Percentiles rank a stretch among this genome's conserved stretches.
Evolutionary conservation across 805 yeast species (phyloP).

Genomic region (Sugiyamaella chiloensis): DNA sequence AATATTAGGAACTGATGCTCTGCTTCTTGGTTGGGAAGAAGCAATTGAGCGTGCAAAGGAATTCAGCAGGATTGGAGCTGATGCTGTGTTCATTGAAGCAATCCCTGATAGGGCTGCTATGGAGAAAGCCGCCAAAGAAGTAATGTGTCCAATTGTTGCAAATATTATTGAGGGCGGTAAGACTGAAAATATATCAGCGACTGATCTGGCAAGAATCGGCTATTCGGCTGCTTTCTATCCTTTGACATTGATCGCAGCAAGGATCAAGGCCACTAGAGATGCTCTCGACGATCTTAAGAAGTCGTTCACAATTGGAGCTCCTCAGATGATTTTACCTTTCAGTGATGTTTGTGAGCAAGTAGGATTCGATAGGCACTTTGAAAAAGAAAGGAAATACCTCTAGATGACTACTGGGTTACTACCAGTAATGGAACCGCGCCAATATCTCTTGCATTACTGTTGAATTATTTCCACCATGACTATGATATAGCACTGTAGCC

Average conservation of each 20-base stretch:
- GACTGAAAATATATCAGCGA: conserved; percentile 14
- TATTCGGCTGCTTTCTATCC: conserved; percentile 16
- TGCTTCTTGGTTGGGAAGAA: conserved; percentile 13
- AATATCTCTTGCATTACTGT: no score
- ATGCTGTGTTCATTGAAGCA: conserved; percentile 16
- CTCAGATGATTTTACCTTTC: conserved; percentile 12
- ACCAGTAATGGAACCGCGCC: no score
- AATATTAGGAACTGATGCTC: conserved; percentile 14
- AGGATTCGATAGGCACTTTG: conserved; percentile 13
- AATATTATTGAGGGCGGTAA: conserved; percentile 17
- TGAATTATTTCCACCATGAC: no score
- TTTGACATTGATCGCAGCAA: conserved; percentile 11
- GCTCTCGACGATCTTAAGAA: conserved; percentile 11
- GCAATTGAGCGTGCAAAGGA: conserved; percentile 10
- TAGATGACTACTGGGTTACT: no score
- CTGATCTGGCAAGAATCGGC: conserved; percentile 12
- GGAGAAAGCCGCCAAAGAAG: conserved; percentile 8
- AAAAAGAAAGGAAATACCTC: conserved; percentile 4
- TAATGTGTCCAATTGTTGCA: conserved; percentile 11
- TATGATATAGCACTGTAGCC: no score
- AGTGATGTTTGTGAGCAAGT: conserved; percentile 12
- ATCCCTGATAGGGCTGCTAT: conserved; percentile 13
- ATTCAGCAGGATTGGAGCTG: conserved; percentile 14
- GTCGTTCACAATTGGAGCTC: conserved; percentile 9
- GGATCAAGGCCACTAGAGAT: conserved; percentile 14